Percentiles rank a stretch among this genome's conserved stretches.
Conservation (phyloP, 768 basidiomycete genomes). For the Collybiopsis luxurians region DNA sequence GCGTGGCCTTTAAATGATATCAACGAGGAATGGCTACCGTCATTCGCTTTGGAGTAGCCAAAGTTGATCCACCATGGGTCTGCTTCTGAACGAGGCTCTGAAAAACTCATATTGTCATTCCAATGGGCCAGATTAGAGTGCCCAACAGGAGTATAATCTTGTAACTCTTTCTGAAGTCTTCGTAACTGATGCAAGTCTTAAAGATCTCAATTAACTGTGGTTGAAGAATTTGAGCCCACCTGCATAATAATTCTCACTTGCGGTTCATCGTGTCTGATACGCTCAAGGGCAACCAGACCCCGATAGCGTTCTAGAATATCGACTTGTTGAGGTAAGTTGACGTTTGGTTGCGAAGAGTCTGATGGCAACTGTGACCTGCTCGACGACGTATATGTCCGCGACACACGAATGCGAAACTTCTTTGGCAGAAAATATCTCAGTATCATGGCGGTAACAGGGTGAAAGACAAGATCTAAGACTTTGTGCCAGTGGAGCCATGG, state of each 20-base stretch:
- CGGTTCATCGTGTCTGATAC: conserved; percentile 48
- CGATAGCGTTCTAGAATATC: conserved; percentile 50
- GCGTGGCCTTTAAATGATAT: conserved; percentile 43
- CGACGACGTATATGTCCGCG: too few species aligned
- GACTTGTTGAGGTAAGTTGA: conserved; percentile 5
- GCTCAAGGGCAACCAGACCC: conserved; percentile 41
- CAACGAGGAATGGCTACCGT: conserved; percentile 23
- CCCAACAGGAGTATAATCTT: conserved; percentile 49
- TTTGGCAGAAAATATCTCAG: too few species aligned
- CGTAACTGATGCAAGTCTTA: conserved; percentile 34
- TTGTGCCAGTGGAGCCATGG: too few species aligned
- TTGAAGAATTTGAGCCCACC: conserved; percentile 24
- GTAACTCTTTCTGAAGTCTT: conserved; percentile 42
- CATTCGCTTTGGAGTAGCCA: conserved; percentile 13
- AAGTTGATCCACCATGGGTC: conserved; percentile 29
- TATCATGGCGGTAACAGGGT: too few species aligned
- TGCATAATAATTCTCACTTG: conserved; percentile 52
- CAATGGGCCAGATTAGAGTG: conserved; percentile 23
- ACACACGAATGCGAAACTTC: too few species aligned
- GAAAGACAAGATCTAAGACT: too few species aligned
- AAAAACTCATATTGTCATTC: not conserved
- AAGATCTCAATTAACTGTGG: not conserved
- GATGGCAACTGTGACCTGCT: too few species aligned
- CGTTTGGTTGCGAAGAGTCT: too few species aligned
- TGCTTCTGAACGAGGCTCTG: conserved; percentile 18